Evolutionary conservation across 352 stramenopile species (phyloP), one percentile per base, ranked within the genome.

Genomic region (Pythium volutum): DNA sequence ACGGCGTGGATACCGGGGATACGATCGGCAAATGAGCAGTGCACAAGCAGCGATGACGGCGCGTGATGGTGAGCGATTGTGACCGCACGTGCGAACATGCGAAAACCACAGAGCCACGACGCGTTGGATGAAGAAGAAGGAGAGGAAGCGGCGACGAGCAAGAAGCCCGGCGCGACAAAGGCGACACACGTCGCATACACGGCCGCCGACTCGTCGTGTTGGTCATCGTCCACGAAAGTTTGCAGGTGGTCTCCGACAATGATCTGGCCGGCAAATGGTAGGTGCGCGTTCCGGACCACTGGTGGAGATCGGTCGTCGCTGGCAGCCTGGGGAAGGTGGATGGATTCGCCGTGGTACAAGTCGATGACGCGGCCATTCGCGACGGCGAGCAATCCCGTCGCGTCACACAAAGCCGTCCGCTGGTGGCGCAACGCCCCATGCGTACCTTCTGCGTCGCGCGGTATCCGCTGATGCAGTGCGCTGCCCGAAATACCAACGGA

Each of bases 351-450:
- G 31, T 59, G 49, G 51, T 80, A 82, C 18, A 89, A 48, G n/a
- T 87, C 76, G 25, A 89, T 67, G 45, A 78, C 67, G n/a, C 65
- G 61, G 5, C 76, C 74, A 27, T 83, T 81, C 3, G 70, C 71
- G 39, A 85, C 58, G 12, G 76, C 74, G 27, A 88, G 8, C 23
- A 84, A 56, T 33, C 67, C 67, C 7, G 62, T 73, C 4, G 38
- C 55, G 22, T 76, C 51, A 33, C 75, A 86, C 2, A 81, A 25
- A 27, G 77, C 73, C 23, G 84, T 59, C 0, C 20, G 26, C 46
- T 89, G 78, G 31, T 22, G 12, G 1, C 34, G 31, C 29, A 36
- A 46, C 22, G 55, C 20, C 10, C n/a, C 52, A 20, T 1, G 12
- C 14, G 9, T 9, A 26, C 4, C 36, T 33, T 10, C 48, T 20